Base-by-base conservation (phyloP, 768 basidiomycete genomes). In the Pholiota molesta region DNA sequence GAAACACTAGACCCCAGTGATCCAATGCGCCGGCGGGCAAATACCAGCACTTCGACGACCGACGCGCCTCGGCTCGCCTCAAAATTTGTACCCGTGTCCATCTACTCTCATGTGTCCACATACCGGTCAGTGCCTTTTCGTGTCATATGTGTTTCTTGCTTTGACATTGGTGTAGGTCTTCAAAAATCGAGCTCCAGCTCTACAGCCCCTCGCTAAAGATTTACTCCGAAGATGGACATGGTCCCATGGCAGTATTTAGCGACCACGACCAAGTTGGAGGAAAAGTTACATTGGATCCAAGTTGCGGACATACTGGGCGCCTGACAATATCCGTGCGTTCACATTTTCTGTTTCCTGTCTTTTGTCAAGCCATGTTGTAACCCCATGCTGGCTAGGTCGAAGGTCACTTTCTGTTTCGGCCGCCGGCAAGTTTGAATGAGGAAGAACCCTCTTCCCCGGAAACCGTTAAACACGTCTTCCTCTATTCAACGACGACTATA, bases 221-320 rank as follows among this genome's bases (percentile, higher is more conserved):
- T n/a, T 73, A 79, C 42, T 72, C 74, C 42, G 70, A 65, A 31
- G 69, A 71, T 39, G 62, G 62, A 57, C 68, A 69, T 37, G 76
- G 77, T 3, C 73, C 76, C 13, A 62, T 81, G 13, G 79, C 89
- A 1, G 85, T 90, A 4, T 91, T 88, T 65, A 80, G 82, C 35
- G 82, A 86, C 55, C 79, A 83, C 51, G 87, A 89, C 68, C 81
- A 78, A 63, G 77, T 91, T 16, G 77, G 79, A 63, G 90, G 90
- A 35, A 83, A 79, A 57, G 80, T 91, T 14, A 77, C 79, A 17
- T 79, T 91, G 1, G 85, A 87, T 66, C 76, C 82, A 13, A 80
- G 68, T 61, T 84, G 77, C 69, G 74, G 77, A 53, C 81, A 76
- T 61, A 79, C 80, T 3, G 89, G 90, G n/a, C 80, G 80, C 19